Evolutionary conservation across 2,329 filamentous ascomycete genomes (phyloP), one percentile per base, ranked within the genome.

Genomic region (Helotiales sp.): DNA sequence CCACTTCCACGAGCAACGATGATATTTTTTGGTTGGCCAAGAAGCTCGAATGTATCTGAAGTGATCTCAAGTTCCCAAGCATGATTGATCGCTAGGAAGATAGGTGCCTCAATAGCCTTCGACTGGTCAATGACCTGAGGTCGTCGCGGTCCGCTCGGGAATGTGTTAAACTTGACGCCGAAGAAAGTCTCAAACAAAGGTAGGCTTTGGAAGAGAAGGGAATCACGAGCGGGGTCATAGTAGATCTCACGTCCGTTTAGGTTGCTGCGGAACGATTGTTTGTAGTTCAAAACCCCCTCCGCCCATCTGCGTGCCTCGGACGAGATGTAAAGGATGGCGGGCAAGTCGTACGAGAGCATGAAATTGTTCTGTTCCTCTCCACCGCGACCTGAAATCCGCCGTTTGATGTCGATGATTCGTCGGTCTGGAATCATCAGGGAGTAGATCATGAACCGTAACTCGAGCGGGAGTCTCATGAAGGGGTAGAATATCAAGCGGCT

Each of bases 351-450:
- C 6, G 30, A 37, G n/a, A 57, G 30, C 32, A 37, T 6, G 32
- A 57, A 57, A 6, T 24, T 10, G 3, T 11, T 4, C 30, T 13
- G 8, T 2, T 34, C 17, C 17, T 11, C 26, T 24, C 52, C 2
- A 13, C 3, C 3, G 2, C 17, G 2, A 10, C 5, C n/a, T 22
- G 11, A 7, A 2, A 6, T 43, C 40, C n/a, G 30, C 10, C 15
- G 2, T 13, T 37, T 57, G 30, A 57, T 26, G n/a, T 57, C 52
- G 3, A 57, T 57, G 30, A 57, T 22, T 37, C n/a, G 52, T 15
- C 52, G 30, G 30, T 57, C 52, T 24, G 52, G 52, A n/a, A 57
- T 24, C 52, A 57, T 57, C n/a, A 57, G 52, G 2, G n/a, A n/a
- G 20, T 57, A 57, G 4, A 57, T 57, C 52, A 57, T 57, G 30